Percentiles rank a stretch among this genome's conserved stretches.
Conservation (phyloP, 2,329 filamentous ascomycete genomes). For the Orbilia javanica region DNA sequence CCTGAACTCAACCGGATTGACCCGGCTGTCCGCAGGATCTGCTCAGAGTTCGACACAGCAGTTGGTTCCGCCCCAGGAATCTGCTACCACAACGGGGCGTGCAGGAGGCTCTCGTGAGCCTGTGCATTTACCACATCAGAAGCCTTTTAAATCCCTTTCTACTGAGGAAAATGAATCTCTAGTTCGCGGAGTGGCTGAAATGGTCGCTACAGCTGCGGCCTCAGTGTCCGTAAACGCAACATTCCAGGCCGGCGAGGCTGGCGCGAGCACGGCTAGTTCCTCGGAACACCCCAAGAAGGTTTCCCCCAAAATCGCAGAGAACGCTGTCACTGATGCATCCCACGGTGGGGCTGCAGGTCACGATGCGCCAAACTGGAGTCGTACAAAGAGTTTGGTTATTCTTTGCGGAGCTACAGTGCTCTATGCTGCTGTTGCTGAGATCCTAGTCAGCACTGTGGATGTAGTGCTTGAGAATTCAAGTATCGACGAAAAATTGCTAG, state of each 20-base stretch:
- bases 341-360: slow-evolving; percentile 73
- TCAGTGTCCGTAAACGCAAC: slow-evolving; percentile 73
- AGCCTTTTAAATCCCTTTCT: slow-evolving; percentile 76
- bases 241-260: slow-evolving; percentile 38
- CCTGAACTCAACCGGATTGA: slow-evolving; percentile 78
- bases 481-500: slow-evolving; percentile 96
- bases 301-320: slow-evolving; percentile 61
- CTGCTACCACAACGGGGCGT: slow-evolving; percentile 66
- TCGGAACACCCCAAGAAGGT: slow-evolving; percentile 61
- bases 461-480: slow-evolving; percentile 91
- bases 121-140: slow-evolving; percentile 67
- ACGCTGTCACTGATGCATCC: slow-evolving; percentile 57
- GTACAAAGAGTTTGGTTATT: slow-evolving; percentile 88
- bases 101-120: slow-evolving; percentile 82
- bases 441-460: slow-evolving; percentile 95
- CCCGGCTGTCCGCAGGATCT: slow-evolving; percentile 63
- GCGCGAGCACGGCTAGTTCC: slow-evolving; percentile 52
- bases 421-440: slow-evolving; percentile 97
- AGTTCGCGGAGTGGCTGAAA: slow-evolving; percentile 88
- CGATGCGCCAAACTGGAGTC: slow-evolving; percentile 98
- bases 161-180: slow-evolving; percentile 84
- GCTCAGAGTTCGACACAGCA: slow-evolving; percentile 34
- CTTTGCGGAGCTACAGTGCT: slow-evolving; percentile 88
- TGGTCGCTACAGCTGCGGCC: slow-evolving; percentile 83
- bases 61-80: slow-evolving; percentile 14